Conservation (phyloP, 1,284 basidiomycete genomes). For the Bondarzewia mesenterica region DNA sequence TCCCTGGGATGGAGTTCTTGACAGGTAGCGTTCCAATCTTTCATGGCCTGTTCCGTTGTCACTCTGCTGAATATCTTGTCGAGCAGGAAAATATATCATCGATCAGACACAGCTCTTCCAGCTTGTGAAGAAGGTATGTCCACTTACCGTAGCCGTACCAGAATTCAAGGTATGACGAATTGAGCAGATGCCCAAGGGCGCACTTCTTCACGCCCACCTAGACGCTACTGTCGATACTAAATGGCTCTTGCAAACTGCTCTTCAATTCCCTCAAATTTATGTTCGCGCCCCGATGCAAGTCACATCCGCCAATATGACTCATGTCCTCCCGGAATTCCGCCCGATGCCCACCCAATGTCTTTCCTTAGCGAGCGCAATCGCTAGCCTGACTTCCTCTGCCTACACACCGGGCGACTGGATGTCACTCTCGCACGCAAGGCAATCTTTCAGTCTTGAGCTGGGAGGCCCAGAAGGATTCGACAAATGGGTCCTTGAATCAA, state of each 20-base stretch:
- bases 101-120: conserved; percentile 50
- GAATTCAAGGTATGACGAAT: not conserved
- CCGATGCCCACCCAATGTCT: conserved; percentile 29
- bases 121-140: conserved; percentile 46
- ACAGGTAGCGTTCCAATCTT: conserved; percentile 44
- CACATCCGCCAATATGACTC: conserved; percentile 28
- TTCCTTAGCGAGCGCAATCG: conserved; percentile 13
- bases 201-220: conserved; percentile 60
- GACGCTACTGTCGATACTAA: conserved; percentile 57
- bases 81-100: conserved; percentile 46
- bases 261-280: conserved; percentile 50
- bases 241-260: conserved; percentile 42
- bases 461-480: conserved; percentile 62
- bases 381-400: conserved; percentile 33
- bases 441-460: conserved; percentile 38
- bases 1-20: conserved; percentile 72
- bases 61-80: not conserved
- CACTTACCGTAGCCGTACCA: too few relatives aligned
- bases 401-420: conserved; percentile 47
- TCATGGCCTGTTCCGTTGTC: not conserved
- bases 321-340: conserved; percentile 41
- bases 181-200: conserved; percentile 69
- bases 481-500: conserved; percentile 45
- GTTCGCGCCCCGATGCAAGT: conserved; percentile 35
- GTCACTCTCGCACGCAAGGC: conserved; percentile 41